Evolutionary conservation across 257 asterid species (phyloP).

Genomic region (Nicotiana attenuata): DNA sequence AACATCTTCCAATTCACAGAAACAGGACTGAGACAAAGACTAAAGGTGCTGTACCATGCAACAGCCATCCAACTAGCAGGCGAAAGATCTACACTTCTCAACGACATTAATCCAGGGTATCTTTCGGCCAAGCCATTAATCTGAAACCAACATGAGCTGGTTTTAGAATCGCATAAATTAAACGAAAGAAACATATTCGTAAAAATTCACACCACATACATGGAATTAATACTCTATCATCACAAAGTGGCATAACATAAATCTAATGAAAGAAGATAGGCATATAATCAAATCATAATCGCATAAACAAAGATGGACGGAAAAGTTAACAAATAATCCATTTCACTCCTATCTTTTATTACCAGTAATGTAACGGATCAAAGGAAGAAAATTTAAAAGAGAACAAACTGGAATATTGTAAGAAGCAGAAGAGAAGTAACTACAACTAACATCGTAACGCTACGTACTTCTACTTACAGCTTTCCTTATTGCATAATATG

Average conservation of each 20-base stretch:
- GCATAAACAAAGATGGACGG: no score
- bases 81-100: slow-evolving; percentile 52
- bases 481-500: background rate
- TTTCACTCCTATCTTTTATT: background rate
- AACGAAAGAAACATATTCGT: background rate
- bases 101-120: slow-evolving; percentile 40
- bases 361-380: background rate
- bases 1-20: background rate
- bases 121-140: slow-evolving; percentile 31
- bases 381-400: background rate
- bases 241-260: background rate
- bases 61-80: slow-evolving; percentile 58
- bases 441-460: background rate
- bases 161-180: background rate
- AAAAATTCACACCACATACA: background rate
- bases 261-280: background rate
- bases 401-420: background rate
- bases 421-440: background rate
- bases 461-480: background rate
- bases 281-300: background rate
- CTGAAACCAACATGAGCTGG: slow-evolving; percentile 18
- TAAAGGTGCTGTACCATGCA: slow-evolving; percentile 31
- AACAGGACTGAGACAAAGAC: background rate
- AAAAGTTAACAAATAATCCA: background rate
- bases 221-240: background rate